Percentiles rank a stretch among this genome's conserved stretches.
These are phyloP conservation scores for Xanthoconium stramineum DNA, from an alignment of 768 basidiomycete species.

Conservation along the genomic window DNA sequence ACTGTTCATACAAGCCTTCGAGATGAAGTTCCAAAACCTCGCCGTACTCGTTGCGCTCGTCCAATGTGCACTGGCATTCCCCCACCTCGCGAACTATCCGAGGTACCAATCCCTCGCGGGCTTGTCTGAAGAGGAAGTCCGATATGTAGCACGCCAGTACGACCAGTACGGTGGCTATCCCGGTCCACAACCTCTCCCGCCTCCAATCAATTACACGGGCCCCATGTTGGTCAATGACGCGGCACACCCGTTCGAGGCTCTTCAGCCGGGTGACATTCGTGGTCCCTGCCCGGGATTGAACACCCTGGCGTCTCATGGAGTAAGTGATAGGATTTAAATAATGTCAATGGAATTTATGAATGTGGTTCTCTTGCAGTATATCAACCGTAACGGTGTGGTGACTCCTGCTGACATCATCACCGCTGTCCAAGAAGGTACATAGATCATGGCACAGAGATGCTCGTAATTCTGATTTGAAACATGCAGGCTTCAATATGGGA, in stretches of 20 bases:
- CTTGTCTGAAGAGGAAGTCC: constrained; percentile 14
- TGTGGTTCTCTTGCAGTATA: constrained; percentile 10
- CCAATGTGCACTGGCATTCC: constrained; percentile 1
- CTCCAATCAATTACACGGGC: constrained; percentile 16
- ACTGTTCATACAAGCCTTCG: not conserved
- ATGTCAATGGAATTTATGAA: no score
- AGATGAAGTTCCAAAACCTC: not conserved
- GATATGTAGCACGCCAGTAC: not conserved
- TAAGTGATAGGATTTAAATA: no score
- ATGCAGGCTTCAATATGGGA: constrained; percentile 24
- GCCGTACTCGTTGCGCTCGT: not conserved
- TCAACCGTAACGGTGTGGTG: constrained; percentile 13
- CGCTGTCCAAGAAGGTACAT: constrained; percentile 20
- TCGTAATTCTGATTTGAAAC: not conserved
- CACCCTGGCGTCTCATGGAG: constrained; percentile 24
- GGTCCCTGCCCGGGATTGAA: constrained; percentile 25
- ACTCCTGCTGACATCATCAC: constrained; percentile 6
- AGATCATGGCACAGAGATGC: not conserved
- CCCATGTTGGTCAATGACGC: constrained; percentile 18
- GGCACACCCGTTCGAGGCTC: constrained; percentile 12
- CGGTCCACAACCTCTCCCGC: constrained; percentile 18
- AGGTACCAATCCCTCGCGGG: constrained; percentile 15
- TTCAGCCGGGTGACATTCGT: constrained; percentile 18
- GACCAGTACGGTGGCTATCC: not conserved
- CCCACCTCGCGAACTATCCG: constrained; percentile 11